Evolutionary conservation across 495 filamentous ascomycete species (phyloP).

Genomic region (Acidiella bohemica): DNA sequence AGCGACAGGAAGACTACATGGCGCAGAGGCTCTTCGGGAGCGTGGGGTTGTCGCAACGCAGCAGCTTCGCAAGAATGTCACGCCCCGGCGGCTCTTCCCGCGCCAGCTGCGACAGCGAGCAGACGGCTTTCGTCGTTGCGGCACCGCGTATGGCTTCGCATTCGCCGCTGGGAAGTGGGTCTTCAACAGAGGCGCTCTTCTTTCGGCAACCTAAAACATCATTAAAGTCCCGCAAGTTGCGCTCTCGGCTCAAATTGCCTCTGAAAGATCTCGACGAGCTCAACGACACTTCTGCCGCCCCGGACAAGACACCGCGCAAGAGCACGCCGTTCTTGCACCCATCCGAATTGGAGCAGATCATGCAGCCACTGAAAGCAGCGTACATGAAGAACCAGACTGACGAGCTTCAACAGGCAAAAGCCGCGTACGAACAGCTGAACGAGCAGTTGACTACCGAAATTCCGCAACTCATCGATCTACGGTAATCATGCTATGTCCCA

Average conservation of each 20-base stretch:
- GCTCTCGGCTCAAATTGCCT: neutral
- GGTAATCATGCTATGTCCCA: slow-evolving; percentile 29
- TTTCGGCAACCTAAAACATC: neutral
- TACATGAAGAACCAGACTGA: slow-evolving; percentile 14
- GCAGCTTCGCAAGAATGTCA: neutral
- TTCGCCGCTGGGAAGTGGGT: slow-evolving; percentile 1
- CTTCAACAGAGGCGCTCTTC: slow-evolving; percentile 8
- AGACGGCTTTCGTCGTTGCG: neutral
- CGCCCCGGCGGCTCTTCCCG: neutral
- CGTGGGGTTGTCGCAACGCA: slow-evolving; percentile 1
- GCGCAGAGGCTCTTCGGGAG: neutral
- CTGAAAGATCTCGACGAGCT: neutral
- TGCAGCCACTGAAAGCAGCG: slow-evolving; percentile 11
- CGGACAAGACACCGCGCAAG: neutral
- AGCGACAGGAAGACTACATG: slow-evolving; percentile 1
- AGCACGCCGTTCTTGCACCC: slow-evolving; percentile 17
- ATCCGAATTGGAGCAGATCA: slow-evolving; percentile 16
- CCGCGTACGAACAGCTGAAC: slow-evolving; percentile 88
- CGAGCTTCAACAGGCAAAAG: slow-evolving; percentile 43
- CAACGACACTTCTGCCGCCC: neutral
- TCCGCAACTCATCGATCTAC: slow-evolving; percentile 93
- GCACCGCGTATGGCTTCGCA: neutral
- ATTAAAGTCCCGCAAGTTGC: neutral
- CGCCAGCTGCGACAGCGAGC: neutral
- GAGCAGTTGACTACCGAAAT: slow-evolving; percentile 86